Conservation (phyloP, 2,329 filamentous ascomycete genomes). For the Plectosphaerella sp. region DNA sequence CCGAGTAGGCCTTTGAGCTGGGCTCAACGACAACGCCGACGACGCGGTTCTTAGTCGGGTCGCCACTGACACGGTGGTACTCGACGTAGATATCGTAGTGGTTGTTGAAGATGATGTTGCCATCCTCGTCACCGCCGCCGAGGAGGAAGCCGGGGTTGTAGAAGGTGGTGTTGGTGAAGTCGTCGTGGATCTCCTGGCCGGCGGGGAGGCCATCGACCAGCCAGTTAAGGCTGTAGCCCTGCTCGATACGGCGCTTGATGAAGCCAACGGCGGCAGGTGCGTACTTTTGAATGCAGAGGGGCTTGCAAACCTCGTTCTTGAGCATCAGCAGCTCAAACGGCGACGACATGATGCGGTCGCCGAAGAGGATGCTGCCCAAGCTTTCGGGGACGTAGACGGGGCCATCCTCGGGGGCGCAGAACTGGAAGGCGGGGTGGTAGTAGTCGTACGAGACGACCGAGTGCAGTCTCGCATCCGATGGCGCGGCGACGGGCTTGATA, state of each 20-base stretch:
- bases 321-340: slow-evolving; percentile 87
- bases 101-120: slow-evolving; percentile 71
- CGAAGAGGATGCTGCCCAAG: slow-evolving; percentile 92
- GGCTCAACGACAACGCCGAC: slow-evolving; percentile 90
- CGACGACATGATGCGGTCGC: slow-evolving; percentile 95
- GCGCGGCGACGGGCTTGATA: slow-evolving; percentile 78
- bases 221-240: slow-evolving; percentile 93
- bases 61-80: slow-evolving; percentile 73
- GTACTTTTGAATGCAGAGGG: slow-evolving; percentile 65
- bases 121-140: slow-evolving; percentile 53
- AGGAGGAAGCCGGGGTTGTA: slow-evolving; percentile 90
- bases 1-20: slow-evolving; percentile 60
- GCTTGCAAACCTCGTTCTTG: slow-evolving; percentile 81
- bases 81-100: slow-evolving; percentile 94
- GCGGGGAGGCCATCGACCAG: slow-evolving; percentile 91
- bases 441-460: slow-evolving; percentile 97
- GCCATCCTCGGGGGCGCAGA: slow-evolving; percentile 76
- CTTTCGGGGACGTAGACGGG: slow-evolving; percentile 81
- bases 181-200: slow-evolving; percentile 76
- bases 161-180: slow-evolving; percentile 71
- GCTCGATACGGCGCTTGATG: slow-evolving; percentile 74
- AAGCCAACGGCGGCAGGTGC: slow-evolving; percentile 66
- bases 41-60: slow-evolving; percentile 70
- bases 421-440: slow-evolving; percentile 82
- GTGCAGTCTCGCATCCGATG: slow-evolving; percentile 74